Base-by-base conservation (phyloP, 2,329 filamentous ascomycete species). In the Stagonosporopsis tanaceti region DNA sequence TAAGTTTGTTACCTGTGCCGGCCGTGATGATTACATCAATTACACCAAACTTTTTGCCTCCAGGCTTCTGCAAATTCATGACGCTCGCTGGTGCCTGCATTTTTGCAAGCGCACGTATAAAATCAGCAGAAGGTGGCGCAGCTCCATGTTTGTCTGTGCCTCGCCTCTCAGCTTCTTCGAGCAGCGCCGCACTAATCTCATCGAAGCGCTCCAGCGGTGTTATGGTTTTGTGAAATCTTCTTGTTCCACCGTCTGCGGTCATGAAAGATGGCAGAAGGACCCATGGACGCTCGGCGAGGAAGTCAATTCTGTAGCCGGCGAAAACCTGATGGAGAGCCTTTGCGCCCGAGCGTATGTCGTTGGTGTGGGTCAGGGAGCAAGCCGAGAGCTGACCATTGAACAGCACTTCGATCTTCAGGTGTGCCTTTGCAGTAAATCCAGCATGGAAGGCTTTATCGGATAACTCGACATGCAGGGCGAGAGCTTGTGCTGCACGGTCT, bases 401-500 rank as follows among this genome's bases (percentile, higher is more conserved):
- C 61, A 80, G 78, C 4, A 82, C 74, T n/a, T 82, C 80, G 40
- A 82, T 73, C 63, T 80, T 81, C 47, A 82, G 56, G 32, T 79
- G 74, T 20, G 71, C 69, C n/a, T 62, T 63, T 24, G 53, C 62
- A 11, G 50, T 58, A 34, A 71, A 61, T 20, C 65, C 61, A n/a
- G 55, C 62, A 2, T 67, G 22, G 44, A 76, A 77, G 0, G 75
- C 63, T 47, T 71, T 68, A 8, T 71, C 60, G 6, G 65, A 69
- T 14, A 78, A 61, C 12, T 67, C 59, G 37, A 77, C 61, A 28
- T 76, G 71, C 1, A 77, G 61, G 2, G 63, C 53, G 15, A 77
- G 71, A 6, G 68, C 72, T 51, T 69, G 63, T 20, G 60, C 12
- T 39, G 12, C 25, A 6, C 17, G 35, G 25, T 28, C 25, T 11